These are phyloP conservation scores for Xerophyta viscosa DNA, from an alignment of 106 monocot genomes.

Conservation along the genomic window DNA sequence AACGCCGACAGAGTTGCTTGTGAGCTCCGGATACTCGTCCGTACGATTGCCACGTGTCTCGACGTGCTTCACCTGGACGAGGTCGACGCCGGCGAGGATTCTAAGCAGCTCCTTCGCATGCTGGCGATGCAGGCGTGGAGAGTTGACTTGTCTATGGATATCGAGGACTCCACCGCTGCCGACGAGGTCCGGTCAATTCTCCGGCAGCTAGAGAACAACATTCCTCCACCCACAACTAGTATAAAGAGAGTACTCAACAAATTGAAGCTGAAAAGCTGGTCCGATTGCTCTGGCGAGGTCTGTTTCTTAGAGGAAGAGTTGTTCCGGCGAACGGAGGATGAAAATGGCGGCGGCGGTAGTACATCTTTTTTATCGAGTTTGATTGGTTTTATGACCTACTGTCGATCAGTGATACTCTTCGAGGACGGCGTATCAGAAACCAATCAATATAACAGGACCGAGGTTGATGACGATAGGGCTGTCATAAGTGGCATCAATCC, in stretches of 20 bases:
- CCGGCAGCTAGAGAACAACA: constrained; percentile 22
- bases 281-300: constrained; percentile 60
- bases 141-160: constrained; percentile 14
- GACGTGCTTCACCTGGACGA: constrained; percentile 39
- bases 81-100: constrained; percentile 21
- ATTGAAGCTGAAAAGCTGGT: constrained; percentile 51
- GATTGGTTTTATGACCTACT: constrained; percentile 54
- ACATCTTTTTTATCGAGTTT: constrained; percentile 37
- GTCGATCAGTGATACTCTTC: constrained; percentile 57
- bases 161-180: constrained; percentile 17
- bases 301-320: constrained; percentile 64
- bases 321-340: neutral
- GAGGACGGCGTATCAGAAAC: constrained; percentile 5
- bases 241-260: constrained; percentile 32
- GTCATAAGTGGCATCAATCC: constrained; percentile 12
- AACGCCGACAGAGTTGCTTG: constrained; percentile 26
- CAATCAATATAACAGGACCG: neutral
- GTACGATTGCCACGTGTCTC: constrained; percentile 40
- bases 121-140: constrained; percentile 41
- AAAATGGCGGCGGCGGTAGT: constrained; percentile 13
- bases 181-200: constrained; percentile 28
- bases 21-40: constrained; percentile 44
- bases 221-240: constrained; percentile 15
- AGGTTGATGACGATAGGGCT: neutral
- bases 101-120: constrained; percentile 36